Base-by-base conservation (phyloP, 345 rosid species). In the Euphorbia tirucalli region DNA sequence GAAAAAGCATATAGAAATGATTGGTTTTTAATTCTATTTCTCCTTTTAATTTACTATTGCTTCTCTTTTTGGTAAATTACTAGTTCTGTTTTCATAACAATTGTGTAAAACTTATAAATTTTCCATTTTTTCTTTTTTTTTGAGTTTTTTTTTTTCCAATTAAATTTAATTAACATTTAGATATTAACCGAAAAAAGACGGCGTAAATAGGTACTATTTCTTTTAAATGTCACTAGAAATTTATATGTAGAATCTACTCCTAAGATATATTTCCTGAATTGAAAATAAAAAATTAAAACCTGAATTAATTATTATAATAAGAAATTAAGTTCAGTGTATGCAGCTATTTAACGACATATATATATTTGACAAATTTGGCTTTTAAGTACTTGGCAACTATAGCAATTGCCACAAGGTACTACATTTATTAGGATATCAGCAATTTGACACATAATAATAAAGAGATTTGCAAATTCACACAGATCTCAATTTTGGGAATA, bases 191-290 rank as follows among this genome's bases (percentile, higher is more conserved):
- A 60, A 60, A 19, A 60, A 14, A 46, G 5, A 10, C 19, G 24
- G 58, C 7, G 31, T 18, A n/a, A 48, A 48, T 49, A 1, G 10
- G 10, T 49, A 3, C 46, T 21, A 11, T 68, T 67, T 28, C 39
- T 21, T 52, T 52, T 35, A 55, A 68, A 54, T 69, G 35, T 1
- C 22, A 57, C 57, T 41, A 21, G 3, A 4, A 43, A 24, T 24
- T 28, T 15, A 14, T 41, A 25, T 25, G 0, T 18, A 7, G 69
- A 63, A 63, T 63, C 75, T 24, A 71, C 37, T 14, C 8, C 0
- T 15, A 13, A 50, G 69, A 63, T 63, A 30, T 63, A 61, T 15
- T 72, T 72, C 68, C 75, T 62, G 8, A 52, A 31, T 32, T 46
- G 25, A n/a, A n/a, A 35, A 62, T 61, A 14, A 5, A 16, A 3